These are phyloP conservation scores for Stephanodiscus triporus DNA, from an alignment of 108 stramenopile genomes.

Conservation along the genomic window DNA sequence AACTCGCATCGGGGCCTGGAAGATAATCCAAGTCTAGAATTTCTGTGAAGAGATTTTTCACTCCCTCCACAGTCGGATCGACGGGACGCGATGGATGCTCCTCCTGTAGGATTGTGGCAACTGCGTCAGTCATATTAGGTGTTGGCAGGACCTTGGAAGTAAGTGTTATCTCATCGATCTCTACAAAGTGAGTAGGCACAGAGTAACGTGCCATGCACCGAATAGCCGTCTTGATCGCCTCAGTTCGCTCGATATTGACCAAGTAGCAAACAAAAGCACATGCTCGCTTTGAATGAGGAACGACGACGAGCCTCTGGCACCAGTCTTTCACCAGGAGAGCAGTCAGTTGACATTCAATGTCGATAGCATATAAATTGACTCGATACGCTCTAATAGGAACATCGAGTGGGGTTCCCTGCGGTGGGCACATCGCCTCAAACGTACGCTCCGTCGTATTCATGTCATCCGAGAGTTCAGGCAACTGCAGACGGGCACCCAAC, in stretches of 20 bases:
- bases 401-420: constrained; percentile 54
- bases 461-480: constrained; percentile 56
- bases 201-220: constrained; percentile 40
- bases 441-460: constrained; percentile 55
- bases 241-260: constrained; percentile 35
- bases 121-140: constrained; percentile 48
- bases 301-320: constrained; percentile 39
- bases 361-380: constrained; percentile 32
- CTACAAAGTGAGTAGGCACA: constrained; percentile 45
- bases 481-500: constrained; percentile 54
- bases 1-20: constrained; percentile 54
- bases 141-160: constrained; percentile 4
- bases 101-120: constrained; percentile 44
- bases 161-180: background rate
- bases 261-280: constrained; percentile 51
- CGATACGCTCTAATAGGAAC: constrained; percentile 48
- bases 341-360: constrained; percentile 37
- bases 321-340: background rate
- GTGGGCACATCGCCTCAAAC: constrained; percentile 65
- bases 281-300: constrained; percentile 41
- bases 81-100: constrained; percentile 1
- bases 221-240: constrained; percentile 39
- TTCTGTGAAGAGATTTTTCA: constrained; percentile 54
- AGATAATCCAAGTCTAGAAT: constrained; percentile 61
- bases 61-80: constrained; percentile 49